Base-by-base conservation (phyloP, 2,329 filamentous ascomycete genomes). In the Talaromyces sp. region DNA sequence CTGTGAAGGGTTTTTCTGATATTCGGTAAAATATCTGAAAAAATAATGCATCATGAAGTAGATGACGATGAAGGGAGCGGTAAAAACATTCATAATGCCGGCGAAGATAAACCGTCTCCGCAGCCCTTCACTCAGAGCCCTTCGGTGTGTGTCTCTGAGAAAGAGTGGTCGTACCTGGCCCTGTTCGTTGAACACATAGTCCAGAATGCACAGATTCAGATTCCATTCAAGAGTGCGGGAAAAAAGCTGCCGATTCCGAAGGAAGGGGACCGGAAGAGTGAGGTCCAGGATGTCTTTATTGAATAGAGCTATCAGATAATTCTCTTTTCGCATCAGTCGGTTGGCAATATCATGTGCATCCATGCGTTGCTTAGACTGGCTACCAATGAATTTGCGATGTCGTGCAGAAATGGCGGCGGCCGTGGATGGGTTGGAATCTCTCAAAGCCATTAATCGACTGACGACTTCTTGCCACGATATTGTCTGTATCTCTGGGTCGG, bases 271-370 rank as follows among this genome's bases (percentile, higher is more conserved):
- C 1, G 92, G 91, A 2, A 97, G 83, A 0, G 90, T 92, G 53
- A 98, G 81, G 71, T 99, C 88, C 49, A 99, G 77, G 42, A 98
- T 86, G 64, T 98, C 95, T 75, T 99, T 98, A 80, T 99, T 99
- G 78, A 98, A 92, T 69, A 99, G 82, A 4, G 95, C 95, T 69
- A 99, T 97, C 65, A 97, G 85, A 69, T 97, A 99, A 71, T 99
- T 99, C 65, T 97, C 93, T 71, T 91, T 90, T 62, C 95, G 88
- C 95, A 99, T 98, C 53, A 99, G 78, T 33, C 95, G 87, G 71
- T 98, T 99, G 7, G 95, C 95, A 73, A 99, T 98, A 71, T 97
- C 95, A 69, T 97, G 92, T 11, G 95, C 95, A 75, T 97, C 95
- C 68, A 99, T 88, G 64, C 93, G 85, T 76, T 98, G 92, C 73